Conservation (phyloP, 176 grass and related monocot genomes). For the Areca catechu region DNA sequence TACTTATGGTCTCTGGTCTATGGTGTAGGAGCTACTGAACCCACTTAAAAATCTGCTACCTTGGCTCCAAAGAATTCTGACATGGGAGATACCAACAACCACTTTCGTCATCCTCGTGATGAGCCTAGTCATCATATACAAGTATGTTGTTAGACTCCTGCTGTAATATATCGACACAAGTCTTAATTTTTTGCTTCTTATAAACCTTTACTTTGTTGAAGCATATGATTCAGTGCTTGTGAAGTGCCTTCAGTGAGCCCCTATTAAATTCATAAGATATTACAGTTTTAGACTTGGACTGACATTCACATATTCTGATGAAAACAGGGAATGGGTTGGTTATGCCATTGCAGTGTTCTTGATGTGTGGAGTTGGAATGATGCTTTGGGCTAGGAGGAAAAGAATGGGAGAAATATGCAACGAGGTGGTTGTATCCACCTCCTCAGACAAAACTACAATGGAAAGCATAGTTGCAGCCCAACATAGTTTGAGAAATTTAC, state of each 20-base stretch:
- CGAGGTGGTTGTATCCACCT: conserved; percentile 52
- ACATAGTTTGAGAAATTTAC: conserved; percentile 42
- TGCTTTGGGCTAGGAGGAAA: conserved; percentile 47
- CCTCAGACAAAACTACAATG: conserved; percentile 69
- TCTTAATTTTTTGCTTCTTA: too few relatives aligned
- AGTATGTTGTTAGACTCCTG: conserved; percentile 26
- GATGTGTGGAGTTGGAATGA: conserved; percentile 23
- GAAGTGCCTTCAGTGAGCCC: too few relatives aligned
- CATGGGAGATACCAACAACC: conserved; percentile 48
- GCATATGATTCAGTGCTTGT: too few relatives aligned
- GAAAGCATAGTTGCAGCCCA: conserved; percentile 75
- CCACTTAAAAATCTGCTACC: conserved; percentile 37
- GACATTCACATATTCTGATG: neutral
- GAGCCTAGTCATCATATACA: conserved; percentile 58
- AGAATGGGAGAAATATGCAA: conserved; percentile 30
- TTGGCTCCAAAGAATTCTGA: conserved; percentile 36
- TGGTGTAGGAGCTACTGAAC: conserved; percentile 46
- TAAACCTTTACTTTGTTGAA: too few relatives aligned
- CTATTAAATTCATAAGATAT: too few relatives aligned
- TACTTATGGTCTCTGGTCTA: too few relatives aligned
- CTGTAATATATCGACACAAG: too few relatives aligned
- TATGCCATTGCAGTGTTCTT: conserved; percentile 28
- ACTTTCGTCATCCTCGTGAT: conserved; percentile 24
- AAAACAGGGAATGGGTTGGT: conserved; percentile 55
- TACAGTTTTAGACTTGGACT: too few relatives aligned